phyloP scores from a whole-genome alignment of 2,329 filamentous ascomycete species.

The Aphanoascus verrucosus region DNA sequence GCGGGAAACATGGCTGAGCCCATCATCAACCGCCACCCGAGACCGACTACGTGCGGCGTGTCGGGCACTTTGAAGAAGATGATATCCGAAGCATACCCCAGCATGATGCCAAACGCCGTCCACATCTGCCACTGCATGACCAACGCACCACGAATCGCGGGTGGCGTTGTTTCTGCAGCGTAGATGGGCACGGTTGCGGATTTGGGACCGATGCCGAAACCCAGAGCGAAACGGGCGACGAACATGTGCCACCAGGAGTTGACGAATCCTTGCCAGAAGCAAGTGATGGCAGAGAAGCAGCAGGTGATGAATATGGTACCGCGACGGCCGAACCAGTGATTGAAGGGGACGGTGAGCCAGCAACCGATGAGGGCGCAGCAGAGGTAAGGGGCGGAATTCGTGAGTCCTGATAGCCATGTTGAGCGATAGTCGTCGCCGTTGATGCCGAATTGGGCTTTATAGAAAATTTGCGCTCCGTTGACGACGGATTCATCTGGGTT shows the following conservation, averaged over 20 bases:
- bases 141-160: slow-evolving; percentile 58
- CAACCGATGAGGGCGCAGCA: slow-evolving; percentile 59
- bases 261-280: slow-evolving; percentile 52
- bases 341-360: slow-evolving; percentile 64
- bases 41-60: slow-evolving; percentile 43
- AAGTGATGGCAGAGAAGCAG: slow-evolving; percentile 51
- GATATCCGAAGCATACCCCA: slow-evolving; percentile 50
- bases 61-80: slow-evolving; percentile 50
- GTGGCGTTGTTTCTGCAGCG: slow-evolving; percentile 62
- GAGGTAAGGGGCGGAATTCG: slow-evolving; percentile 49
- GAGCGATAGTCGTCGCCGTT: slow-evolving; percentile 37
- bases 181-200: slow-evolving; percentile 66
- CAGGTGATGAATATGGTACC: slow-evolving; percentile 69
- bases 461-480: slow-evolving; percentile 58
- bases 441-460: slow-evolving; percentile 52
- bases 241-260: slow-evolving; percentile 64
- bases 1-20: slow-evolving; percentile 55
- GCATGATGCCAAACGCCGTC: slow-evolving; percentile 43
- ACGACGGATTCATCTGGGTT: slow-evolving; percentile 54
- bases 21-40: slow-evolving; percentile 60
- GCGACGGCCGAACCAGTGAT: slow-evolving; percentile 57
- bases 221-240: slow-evolving; percentile 59
- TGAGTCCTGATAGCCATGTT: slow-evolving; percentile 51
- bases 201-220: slow-evolving; percentile 68
- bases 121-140: slow-evolving; percentile 72